Evolutionary conservation across 2,329 filamentous ascomycete species (phyloP).

Genomic region (Akanthomyces lecanii): DNA sequence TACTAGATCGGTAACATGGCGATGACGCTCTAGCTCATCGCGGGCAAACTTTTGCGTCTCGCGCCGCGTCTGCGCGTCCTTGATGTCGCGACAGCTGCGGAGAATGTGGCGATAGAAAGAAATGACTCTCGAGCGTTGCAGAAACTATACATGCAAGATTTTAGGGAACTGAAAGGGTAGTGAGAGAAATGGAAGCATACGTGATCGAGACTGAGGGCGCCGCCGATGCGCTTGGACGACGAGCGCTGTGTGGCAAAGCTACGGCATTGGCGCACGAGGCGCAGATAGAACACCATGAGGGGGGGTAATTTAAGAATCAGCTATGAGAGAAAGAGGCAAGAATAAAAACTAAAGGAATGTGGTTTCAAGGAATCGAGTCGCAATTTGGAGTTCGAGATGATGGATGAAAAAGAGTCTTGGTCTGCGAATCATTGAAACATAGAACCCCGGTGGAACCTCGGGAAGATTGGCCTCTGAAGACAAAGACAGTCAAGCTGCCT

Average conservation of each 20-base stretch:
- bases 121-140: constrained; percentile 52
- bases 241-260: constrained; percentile 15
- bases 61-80: constrained; percentile 45
- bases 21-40: constrained; percentile 58
- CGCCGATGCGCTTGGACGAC: constrained; percentile 26
- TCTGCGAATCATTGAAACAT: not conserved
- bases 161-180: not conserved
- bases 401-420: not conserved
- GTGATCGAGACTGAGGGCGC: constrained; percentile 53
- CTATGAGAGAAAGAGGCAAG: not conserved
- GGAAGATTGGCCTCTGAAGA: not conserved
- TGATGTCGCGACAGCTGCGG: constrained; percentile 49
- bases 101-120: constrained; percentile 56
- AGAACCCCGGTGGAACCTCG: constrained; percentile 12
- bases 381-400: not conserved
- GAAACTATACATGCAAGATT: constrained; percentile 37
- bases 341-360: not conserved
- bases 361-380: not conserved
- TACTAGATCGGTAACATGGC: constrained; percentile 53
- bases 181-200: constrained; percentile 32
- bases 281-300: not conserved
- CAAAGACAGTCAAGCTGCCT: not conserved
- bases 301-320: not conserved
- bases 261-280: constrained; percentile 1
- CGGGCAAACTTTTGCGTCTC: constrained; percentile 55